Evolutionary conservation across 116 monocot genomes (phyloP).

Genomic region (Dioscorea cayenensis): DNA sequence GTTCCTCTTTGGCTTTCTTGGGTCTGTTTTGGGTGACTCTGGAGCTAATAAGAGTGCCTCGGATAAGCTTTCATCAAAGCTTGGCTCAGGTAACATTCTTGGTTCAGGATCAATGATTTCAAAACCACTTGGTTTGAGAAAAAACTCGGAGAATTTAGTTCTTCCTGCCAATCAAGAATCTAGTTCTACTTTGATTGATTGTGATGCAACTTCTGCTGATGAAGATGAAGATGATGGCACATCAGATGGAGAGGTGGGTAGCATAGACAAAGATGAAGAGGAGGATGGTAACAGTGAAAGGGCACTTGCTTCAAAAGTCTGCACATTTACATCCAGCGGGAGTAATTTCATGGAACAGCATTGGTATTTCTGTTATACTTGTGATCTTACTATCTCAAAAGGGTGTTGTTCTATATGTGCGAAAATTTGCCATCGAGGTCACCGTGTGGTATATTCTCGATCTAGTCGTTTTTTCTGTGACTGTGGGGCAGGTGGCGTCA

Average conservation of each 20-base stretch:
- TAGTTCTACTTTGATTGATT: constrained; percentile 49
- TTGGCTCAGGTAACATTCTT: constrained; percentile 32
- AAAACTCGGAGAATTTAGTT: constrained; percentile 56
- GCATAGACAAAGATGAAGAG: constrained; percentile 89
- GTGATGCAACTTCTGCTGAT: constrained; percentile 87
- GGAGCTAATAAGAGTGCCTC: constrained; percentile 27
- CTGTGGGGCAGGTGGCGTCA: constrained; percentile 97
- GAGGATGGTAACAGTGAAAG: constrained; percentile 85
- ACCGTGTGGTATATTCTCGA: constrained; percentile 96
- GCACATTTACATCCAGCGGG: constrained; percentile 98
- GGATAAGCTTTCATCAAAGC: constrained; percentile 45
- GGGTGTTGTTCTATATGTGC: constrained; percentile 98
- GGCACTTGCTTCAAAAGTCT: constrained; percentile 86
- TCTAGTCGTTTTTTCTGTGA: constrained; percentile 99
- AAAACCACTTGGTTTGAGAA: constrained; percentile 36
- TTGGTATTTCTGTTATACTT: constrained; percentile 99
- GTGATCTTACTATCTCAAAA: constrained; percentile 93
- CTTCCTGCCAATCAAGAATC: constrained; percentile 47
- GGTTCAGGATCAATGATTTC: constrained; percentile 40
- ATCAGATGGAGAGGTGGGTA: constrained; percentile 89
- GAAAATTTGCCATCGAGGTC: constrained; percentile 92
- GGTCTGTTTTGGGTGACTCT: constrained; percentile 51
- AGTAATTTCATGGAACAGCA: constrained; percentile 99
- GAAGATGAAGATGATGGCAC: constrained; percentile 99
- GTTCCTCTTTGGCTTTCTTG: constrained; percentile 74